phyloP scores from a whole-genome alignment of 202 grass and related monocot species.

The Zoysia matrella region DNA sequence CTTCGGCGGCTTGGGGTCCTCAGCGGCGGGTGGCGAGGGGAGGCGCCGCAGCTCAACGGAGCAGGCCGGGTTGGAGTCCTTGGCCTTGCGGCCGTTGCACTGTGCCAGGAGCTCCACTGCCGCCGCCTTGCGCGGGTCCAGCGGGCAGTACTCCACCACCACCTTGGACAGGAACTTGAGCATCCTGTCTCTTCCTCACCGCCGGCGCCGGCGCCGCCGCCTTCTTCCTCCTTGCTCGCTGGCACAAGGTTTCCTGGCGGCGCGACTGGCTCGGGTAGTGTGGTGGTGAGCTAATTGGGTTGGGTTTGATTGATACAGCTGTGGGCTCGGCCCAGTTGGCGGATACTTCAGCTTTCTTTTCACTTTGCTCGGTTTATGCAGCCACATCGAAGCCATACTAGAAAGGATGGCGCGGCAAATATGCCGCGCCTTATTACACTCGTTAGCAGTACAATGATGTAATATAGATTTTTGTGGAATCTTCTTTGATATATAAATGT shows the following conservation, averaged over 20 bases:
- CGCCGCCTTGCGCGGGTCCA: conserved; percentile 89
- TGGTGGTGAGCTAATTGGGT: neutral
- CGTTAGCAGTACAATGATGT: no score
- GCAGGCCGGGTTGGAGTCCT: conserved; percentile 93
- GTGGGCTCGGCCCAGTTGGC: neutral
- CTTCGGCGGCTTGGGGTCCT: conserved; percentile 36
- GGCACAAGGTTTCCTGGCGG: neutral
- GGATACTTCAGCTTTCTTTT: neutral
- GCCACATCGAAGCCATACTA: neutral
- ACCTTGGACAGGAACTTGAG: conserved; percentile 94
- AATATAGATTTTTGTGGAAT: no score
- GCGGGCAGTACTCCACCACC: conserved; percentile 76
- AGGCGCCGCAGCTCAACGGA: conserved; percentile 91
- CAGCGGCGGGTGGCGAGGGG: conserved; percentile 36
- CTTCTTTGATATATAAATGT: no score
- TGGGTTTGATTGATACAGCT: neutral
- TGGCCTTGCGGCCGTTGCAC: conserved; percentile 93
- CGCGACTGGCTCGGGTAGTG: neutral
- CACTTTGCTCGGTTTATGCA: neutral
- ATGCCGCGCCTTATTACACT: no score
- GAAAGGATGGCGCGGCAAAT: no score
- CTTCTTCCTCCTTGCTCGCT: neutral
- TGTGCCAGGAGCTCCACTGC: conserved; percentile 91
- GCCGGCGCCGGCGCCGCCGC: neutral
- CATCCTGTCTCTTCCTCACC: conserved; percentile 46